These are phyloP conservation scores for Fusarium lyarnte DNA, from an alignment of 2,329 filamentous ascomycete genomes.

Conservation along the genomic window DNA sequence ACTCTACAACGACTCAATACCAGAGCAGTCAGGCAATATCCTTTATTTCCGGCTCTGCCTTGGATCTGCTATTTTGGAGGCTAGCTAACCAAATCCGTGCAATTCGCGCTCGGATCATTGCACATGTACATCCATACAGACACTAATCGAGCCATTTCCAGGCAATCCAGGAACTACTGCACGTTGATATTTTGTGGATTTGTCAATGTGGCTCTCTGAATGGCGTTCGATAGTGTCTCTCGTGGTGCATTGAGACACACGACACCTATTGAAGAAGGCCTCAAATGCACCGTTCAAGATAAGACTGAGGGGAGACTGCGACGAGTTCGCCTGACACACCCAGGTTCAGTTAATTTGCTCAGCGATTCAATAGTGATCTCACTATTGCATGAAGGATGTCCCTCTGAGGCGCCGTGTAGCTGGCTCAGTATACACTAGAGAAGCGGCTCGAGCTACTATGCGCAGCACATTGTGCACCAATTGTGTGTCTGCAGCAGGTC, in stretches of 20 bases:
- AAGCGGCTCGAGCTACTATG: neutral
- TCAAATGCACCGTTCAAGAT: neutral
- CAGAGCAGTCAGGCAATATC: no score
- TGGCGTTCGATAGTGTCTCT: neutral
- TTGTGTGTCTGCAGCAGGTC: neutral
- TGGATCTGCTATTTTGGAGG: neutral
- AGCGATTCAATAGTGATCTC: neutral
- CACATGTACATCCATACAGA: no score
- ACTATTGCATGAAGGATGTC: neutral
- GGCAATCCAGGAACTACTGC: neutral
- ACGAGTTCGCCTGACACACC: neutral
- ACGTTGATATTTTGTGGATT: rapidly evolving
- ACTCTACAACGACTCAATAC: neutral
- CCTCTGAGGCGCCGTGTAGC: neutral
- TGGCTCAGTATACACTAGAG: neutral
- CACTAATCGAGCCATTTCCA: rapidly evolving
- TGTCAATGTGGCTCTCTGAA: neutral
- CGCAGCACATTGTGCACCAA: neutral
- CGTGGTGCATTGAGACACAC: rapidly evolving
- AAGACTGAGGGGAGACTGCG: neutral
- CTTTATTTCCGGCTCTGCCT: rapidly evolving
- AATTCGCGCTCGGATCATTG: neutral
- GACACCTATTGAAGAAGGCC: neutral
- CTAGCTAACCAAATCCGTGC: rapidly evolving
- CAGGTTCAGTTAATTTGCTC: no score